Evolutionary conservation across 257 asterid species (phyloP), one percentile per base, ranked within the genome.

Genomic region (Solanum sitiens): DNA sequence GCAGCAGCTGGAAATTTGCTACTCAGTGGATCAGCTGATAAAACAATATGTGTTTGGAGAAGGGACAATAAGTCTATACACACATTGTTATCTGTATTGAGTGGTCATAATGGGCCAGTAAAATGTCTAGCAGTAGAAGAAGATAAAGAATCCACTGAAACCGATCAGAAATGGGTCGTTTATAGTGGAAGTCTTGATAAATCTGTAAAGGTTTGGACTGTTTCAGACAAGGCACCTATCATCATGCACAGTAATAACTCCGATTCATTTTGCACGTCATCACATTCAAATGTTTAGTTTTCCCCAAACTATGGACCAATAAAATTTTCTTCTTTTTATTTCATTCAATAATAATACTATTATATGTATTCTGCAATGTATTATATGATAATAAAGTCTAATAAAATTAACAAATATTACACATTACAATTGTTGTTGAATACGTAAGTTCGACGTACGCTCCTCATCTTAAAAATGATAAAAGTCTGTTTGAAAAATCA

Each of bases 141-240:
- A 89, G 96, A 92, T 11, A 59, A 53, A 72, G 92, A 77, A 18
- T 35, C 87, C 9, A 42, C 82, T 7, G 92, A 39, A 63, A 90
- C 87, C 47, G 89, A 88, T 25, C 68, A 87, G 75, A 90, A 86
- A 80, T 94, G 96, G 94, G 86, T 88, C 84, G 92, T 92, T 10
- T 94, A 94, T 45, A 94, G 95, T 75, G 98, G 98, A 61, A 93
- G 96, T 79, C 90, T 94, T 7, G 97, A 94, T 63, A 93, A 91
- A 10, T 92, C 95, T 30, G 94, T 94, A 27, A 93, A 92, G 86
- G 92, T 93, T 80, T 94, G 98, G 98, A 92, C 91, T 39, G 93
- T 94, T 61, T 82, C 94, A n/a, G 94, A 93, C 30, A 88, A n/a
- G 87, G 87, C 88, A 47, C 91, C 92, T 42, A 93, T 80, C 61